These are phyloP conservation scores for Suillus cothurnatus DNA, from an alignment of 768 basidiomycete genomes.

Conservation along the genomic window DNA sequence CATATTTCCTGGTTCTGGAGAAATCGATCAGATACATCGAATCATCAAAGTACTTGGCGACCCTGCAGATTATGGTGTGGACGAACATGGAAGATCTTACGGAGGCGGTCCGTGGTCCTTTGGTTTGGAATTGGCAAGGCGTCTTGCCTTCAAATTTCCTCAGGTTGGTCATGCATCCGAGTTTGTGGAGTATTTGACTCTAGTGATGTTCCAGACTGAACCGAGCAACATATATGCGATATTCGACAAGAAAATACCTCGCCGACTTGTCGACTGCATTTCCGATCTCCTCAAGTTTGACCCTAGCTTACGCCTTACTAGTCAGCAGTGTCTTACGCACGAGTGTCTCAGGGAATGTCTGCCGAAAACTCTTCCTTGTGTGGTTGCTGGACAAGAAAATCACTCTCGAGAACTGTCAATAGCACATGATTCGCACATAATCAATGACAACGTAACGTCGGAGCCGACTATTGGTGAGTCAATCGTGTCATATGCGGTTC, in stretches of 20 bases:
- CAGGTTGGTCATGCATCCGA: slow-evolving; percentile 56
- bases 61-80: slow-evolving; percentile 81
- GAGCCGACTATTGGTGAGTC: neutral
- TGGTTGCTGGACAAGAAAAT: slow-evolving; percentile 41
- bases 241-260: slow-evolving; percentile 78
- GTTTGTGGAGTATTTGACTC: slow-evolving; percentile 3
- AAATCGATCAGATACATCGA: slow-evolving; percentile 87
- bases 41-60: slow-evolving; percentile 93
- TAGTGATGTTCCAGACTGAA: slow-evolving; percentile 46
- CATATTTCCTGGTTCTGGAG: slow-evolving; percentile 91
- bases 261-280: slow-evolving; percentile 87
- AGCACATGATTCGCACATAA: neutral
- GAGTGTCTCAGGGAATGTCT: slow-evolving; percentile 82
- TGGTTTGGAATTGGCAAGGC: slow-evolving; percentile 85
- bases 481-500: neutral
- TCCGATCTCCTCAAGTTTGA: slow-evolving; percentile 90
- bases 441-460: neutral
- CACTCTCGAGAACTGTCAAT: neutral
- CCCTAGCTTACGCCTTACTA: slow-evolving; percentile 83
- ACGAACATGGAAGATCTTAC: slow-evolving; percentile 61
- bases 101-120: slow-evolving; percentile 90
- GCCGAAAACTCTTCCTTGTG: slow-evolving; percentile 63
- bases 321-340: slow-evolving; percentile 84
- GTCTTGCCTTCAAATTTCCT: slow-evolving; percentile 84
- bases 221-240: slow-evolving; percentile 72